Conservation (phyloP, 129 eudicot species). For the Tagetes patula region DNA sequence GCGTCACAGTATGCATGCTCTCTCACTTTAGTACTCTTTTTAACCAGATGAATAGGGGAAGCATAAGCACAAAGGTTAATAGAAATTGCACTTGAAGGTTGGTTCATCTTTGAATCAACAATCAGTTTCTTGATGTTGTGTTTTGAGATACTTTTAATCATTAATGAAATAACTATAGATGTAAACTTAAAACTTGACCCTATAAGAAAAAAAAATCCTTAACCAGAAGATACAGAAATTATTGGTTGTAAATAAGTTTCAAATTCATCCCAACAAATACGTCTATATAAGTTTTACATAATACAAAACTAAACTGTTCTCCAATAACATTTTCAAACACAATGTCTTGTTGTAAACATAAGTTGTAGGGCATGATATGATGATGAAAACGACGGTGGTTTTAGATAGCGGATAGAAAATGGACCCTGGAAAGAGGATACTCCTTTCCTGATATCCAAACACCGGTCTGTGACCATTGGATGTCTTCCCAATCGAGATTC, state of each 20-base stretch:
- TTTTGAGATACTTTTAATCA: too few species aligned
- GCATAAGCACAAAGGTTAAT: too few species aligned
- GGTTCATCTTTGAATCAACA: too few species aligned
- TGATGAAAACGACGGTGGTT: not conserved
- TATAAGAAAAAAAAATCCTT: not conserved
- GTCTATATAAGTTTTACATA: not conserved
- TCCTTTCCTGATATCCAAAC: constrained; percentile 88
- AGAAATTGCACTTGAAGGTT: too few species aligned
- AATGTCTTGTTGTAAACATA: constrained; percentile 8
- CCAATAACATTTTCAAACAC: not conserved
- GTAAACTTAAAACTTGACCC: too few species aligned
- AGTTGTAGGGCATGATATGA: not conserved
- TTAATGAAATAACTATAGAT: too few species aligned
- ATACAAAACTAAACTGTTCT: not conserved
- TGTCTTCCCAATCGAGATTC: constrained; percentile 95
- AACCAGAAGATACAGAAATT: not conserved
- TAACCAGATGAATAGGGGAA: too few species aligned
- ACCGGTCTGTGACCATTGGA: constrained; percentile 92
- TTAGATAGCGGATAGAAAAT: constrained; percentile 65
- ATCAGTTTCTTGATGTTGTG: too few species aligned
- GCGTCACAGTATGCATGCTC: too few species aligned
- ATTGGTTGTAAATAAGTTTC: not conserved
- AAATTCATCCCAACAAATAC: constrained; percentile 4
- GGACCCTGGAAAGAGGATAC: constrained; percentile 77
- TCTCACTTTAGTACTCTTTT: too few species aligned